phyloP scores from a whole-genome alignment of 495 filamentous ascomycete species.

The Parachaetomium inaequale region DNA sequence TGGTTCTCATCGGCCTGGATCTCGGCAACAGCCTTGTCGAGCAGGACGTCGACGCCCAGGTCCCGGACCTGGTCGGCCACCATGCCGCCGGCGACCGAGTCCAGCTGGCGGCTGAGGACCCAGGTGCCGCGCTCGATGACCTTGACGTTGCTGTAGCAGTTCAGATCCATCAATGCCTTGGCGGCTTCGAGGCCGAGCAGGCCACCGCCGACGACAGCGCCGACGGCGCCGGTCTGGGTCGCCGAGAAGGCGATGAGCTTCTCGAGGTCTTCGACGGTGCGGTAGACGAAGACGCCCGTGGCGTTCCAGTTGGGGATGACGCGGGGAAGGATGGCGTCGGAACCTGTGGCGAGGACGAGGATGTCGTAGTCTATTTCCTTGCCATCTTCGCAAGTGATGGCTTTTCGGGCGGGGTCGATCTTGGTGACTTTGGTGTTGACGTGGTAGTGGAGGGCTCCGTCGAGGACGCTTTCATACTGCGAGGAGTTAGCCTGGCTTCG shows the following conservation, averaged over 20 bases:
- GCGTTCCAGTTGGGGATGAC: conserved; percentile 83
- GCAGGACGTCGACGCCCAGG: conserved; percentile 79
- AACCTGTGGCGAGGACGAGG: conserved; percentile 87
- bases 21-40: conserved; percentile 70
- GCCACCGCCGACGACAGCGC: conserved; percentile 86
- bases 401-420: conserved; percentile 62
- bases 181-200: conserved; percentile 89
- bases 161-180: conserved; percentile 89
- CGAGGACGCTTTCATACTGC: conserved; percentile 45
- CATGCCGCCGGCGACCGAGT: conserved; percentile 76
- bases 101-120: conserved; percentile 84
- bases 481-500: background rate
- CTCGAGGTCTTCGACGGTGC: conserved; percentile 82
- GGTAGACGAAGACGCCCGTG: conserved; percentile 90
- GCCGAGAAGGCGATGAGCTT: conserved; percentile 72
- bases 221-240: conserved; percentile 62
- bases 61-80: conserved; percentile 79
- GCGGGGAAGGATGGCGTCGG: conserved; percentile 77
- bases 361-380: conserved; percentile 77
- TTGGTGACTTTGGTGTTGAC: conserved; percentile 75
- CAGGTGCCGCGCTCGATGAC: conserved; percentile 87
- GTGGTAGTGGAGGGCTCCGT: conserved; percentile 73
- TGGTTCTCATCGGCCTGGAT: conserved; percentile 67
- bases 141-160: conserved; percentile 72
- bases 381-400: conserved; percentile 67